These are phyloP conservation scores for Boeremia exigua DNA, from an alignment of 2,329 filamentous ascomycete species.

Conservation along the genomic window DNA sequence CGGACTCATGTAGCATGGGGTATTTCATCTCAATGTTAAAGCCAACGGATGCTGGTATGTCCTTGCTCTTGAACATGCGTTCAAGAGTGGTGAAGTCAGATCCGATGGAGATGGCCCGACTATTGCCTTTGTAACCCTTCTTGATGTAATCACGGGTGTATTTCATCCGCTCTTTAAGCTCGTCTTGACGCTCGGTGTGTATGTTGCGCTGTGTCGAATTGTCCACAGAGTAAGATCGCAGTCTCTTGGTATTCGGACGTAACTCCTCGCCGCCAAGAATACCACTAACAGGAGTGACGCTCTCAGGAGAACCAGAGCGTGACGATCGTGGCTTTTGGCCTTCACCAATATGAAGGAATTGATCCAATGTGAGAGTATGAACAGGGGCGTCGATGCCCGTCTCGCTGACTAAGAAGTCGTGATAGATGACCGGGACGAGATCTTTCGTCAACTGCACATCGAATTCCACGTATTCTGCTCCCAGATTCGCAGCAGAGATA, in stretches of 20 bases:
- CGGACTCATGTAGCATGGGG: constrained; percentile 94
- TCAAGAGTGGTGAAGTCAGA: constrained; percentile 94
- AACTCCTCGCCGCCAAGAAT: constrained; percentile 22
- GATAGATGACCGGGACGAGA: constrained; percentile 96
- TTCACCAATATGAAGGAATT: constrained; percentile 88
- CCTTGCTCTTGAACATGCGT: constrained; percentile 75
- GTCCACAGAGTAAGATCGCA: constrained; percentile 67
- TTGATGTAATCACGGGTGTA: constrained; percentile 94
- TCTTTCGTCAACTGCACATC: constrained; percentile 99
- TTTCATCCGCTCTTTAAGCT: constrained; percentile 86
- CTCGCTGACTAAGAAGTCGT: constrained; percentile 97
- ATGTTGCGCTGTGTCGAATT: constrained; percentile 49
- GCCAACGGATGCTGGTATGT: constrained; percentile 80
- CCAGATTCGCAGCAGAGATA: constrained; percentile 92
- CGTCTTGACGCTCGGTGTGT: constrained; percentile 54
- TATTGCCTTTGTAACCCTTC: constrained; percentile 96
- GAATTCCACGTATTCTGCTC: constrained; percentile 74
- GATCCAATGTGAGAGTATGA: constrained; percentile 91
- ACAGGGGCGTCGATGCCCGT: constrained; percentile 97
- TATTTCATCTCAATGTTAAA: constrained; percentile 99
- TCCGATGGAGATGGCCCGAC: constrained; percentile 91
- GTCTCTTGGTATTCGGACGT: constrained; percentile 38
- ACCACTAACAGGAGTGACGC: constrained; percentile 17
- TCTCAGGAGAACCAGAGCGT: constrained; percentile 54
- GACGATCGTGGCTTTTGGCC: constrained; percentile 56